Conservation (phyloP, 228 moss, liverwort and hornwort genomes). For the Sphagnum fallax region DNA sequence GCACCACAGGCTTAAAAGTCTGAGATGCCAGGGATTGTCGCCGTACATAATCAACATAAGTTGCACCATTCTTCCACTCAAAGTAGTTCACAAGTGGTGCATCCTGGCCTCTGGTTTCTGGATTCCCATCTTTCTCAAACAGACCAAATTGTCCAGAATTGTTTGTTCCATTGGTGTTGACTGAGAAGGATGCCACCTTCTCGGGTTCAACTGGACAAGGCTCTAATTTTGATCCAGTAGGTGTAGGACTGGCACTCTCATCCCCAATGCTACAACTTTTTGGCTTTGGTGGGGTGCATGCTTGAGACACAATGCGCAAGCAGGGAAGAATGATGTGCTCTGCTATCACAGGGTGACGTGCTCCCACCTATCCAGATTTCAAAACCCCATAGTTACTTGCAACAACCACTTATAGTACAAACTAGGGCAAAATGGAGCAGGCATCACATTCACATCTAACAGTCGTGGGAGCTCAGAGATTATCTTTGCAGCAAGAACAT, state of each 20-base stretch:
- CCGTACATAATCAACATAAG: slow-evolving; percentile 74
- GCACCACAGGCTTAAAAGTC: slow-evolving; percentile 46
- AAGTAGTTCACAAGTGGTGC: slow-evolving; percentile 60
- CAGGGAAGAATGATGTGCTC: slow-evolving; percentile 98
- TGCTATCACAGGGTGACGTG: slow-evolving; percentile 96
- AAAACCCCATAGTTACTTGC: too few species aligned
- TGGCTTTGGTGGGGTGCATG: slow-evolving; percentile 86
- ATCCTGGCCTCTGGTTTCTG: slow-evolving; percentile 65
- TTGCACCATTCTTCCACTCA: slow-evolving; percentile 97
- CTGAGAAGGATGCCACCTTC: slow-evolving; percentile 48
- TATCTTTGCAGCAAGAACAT: neutral
- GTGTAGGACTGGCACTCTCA: slow-evolving; percentile 37
- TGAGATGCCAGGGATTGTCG: slow-evolving; percentile 74
- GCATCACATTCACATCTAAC: too few species aligned
- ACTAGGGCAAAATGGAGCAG: too few species aligned
- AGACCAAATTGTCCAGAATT: slow-evolving; percentile 28
- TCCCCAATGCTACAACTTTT: slow-evolving; percentile 32
- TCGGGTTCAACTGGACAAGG: slow-evolving; percentile 40
- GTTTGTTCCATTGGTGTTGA: slow-evolving; percentile 36
- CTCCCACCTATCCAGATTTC: slow-evolving; percentile 46
- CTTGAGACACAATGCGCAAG: slow-evolving; percentile 94
- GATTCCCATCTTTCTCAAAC: slow-evolving; percentile 55
- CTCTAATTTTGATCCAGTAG: slow-evolving; percentile 39
- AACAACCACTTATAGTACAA: too few species aligned
- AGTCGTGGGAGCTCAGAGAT: too few species aligned